Evolutionary conservation across 1,284 basidiomycete genomes (phyloP).

Genomic region (Peniophora sp.): DNA sequence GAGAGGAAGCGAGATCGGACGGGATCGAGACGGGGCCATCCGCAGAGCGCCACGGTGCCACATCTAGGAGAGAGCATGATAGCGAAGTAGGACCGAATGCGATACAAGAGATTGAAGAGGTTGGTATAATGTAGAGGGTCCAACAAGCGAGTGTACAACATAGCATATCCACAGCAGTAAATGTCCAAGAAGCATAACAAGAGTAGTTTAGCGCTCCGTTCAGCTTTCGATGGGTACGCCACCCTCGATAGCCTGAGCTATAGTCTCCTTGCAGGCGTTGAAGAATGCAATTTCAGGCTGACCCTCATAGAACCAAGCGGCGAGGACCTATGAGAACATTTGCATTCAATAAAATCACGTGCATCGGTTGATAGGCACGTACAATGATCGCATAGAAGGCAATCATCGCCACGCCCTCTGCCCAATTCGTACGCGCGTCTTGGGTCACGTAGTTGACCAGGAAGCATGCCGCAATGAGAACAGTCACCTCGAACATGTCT

Average conservation of each 20-base stretch:
- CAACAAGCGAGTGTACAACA: too few relatives aligned
- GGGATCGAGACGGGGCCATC: too few relatives aligned
- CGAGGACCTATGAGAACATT: constrained; percentile 28
- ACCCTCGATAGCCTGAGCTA: background rate
- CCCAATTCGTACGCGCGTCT: constrained; percentile 66
- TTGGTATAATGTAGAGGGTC: too few relatives aligned
- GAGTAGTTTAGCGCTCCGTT: too few relatives aligned
- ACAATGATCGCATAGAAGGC: constrained; percentile 52
- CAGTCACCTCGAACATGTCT: constrained; percentile 52
- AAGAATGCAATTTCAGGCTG: constrained; percentile 31
- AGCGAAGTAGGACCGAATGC: too few relatives aligned
- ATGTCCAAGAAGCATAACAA: too few relatives aligned
- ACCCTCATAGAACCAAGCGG: constrained; percentile 52
- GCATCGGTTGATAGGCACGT: constrained; percentile 13
- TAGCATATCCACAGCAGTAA: too few relatives aligned
- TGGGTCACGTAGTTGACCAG: constrained; percentile 66
- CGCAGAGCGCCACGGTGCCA: too few relatives aligned
- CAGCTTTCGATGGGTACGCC: background rate
- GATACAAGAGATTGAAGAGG: too few relatives aligned
- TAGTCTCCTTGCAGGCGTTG: constrained; percentile 16
- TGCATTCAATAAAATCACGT: background rate
- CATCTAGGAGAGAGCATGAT: too few relatives aligned
- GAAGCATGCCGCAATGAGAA: constrained; percentile 55
- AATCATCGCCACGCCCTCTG: constrained; percentile 46
- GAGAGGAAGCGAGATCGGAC: too few relatives aligned